Base-by-base conservation (phyloP, 23 red algal genomes). In the Rhodosorus marinus region DNA sequence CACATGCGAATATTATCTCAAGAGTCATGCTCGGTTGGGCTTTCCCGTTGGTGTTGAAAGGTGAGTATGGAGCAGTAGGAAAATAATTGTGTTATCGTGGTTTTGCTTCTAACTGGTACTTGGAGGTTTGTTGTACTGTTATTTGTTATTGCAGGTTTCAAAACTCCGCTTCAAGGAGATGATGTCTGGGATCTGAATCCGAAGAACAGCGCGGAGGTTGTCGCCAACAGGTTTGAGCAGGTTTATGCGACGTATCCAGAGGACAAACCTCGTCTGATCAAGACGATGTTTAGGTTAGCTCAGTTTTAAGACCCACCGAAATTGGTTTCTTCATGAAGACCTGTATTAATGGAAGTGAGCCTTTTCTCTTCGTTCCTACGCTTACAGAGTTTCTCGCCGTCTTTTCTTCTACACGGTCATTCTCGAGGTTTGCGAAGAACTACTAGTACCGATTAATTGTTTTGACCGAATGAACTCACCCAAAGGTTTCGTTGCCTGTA, bases 171-270 rank as follows among this genome's bases (percentile, higher is more conserved):
- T 26, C 41, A 60, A 23, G 83, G 81, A 52, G 36, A 57, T 7
- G 66, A 92, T 47, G 64, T 92, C 1, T 80, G 59, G 64, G 83
- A 92, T 47, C 67, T 80, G 3, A 24, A 33, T 61, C 58, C 14
- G 46, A 48, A 31, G 15, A 35, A 62, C 22, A 36, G 59, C 59
- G 67, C 57, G 22, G 30, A 15, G n/a, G 2, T 25, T 26, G 35
- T 20, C 36, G 55, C 26, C 20, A 28, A 15, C n/a, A 32, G 51
- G 9, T 49, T 49, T 20, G 36, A 42, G 29, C 61, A 53, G 1
- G 46, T 66, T 11, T 43, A 43, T 43, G 38, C 19, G 20, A 24
- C 31, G 48, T 29, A n/a, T 51, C 33, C 55, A 15, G 45, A 11
- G 20, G 30, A 30, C 6, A 55, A 58, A 1, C 24, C 17, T 2